Conservation (phyloP, 192 early-diverging fungal species). For the Obelidium mucronatum region DNA sequence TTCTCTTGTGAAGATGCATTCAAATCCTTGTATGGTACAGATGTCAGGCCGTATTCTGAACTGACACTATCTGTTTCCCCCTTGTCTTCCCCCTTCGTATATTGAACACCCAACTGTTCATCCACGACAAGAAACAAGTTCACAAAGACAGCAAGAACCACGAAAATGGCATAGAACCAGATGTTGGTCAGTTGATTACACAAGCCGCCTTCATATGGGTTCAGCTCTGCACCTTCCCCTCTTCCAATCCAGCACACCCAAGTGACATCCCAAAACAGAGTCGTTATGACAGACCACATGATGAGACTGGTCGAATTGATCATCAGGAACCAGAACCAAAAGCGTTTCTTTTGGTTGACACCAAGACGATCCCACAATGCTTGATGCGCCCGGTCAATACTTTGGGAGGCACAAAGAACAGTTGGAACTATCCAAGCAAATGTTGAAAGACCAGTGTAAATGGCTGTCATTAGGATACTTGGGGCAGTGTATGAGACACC, state of each 20-base stretch:
- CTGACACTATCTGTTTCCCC: neutral
- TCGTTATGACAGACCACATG: slow-evolving; percentile 29
- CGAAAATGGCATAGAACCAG: slow-evolving; percentile 31
- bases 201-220: slow-evolving; percentile 10
- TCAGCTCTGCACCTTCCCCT: slow-evolving; percentile 29
- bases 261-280: slow-evolving; percentile 32
- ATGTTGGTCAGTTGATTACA: slow-evolving; percentile 35
- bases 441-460: slow-evolving; percentile 14
- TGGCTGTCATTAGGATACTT: slow-evolving; percentile 8
- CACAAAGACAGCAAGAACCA: slow-evolving; percentile 6
- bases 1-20: neutral
- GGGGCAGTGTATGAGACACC: slow-evolving; percentile 15
- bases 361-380: slow-evolving; percentile 1
- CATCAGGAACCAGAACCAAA: slow-evolving; percentile 29
- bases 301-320: slow-evolving; percentile 5
- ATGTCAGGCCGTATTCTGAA: neutral
- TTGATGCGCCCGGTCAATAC: neutral
- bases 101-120: slow-evolving; percentile 16
- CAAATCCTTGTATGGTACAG: neutral
- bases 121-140: slow-evolving; percentile 32
- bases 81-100: neutral
- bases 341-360: slow-evolving; percentile 9
- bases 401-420: neutral
- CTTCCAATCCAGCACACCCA: slow-evolving; percentile 33
- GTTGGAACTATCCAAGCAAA: neutral